phyloP scores from a whole-genome alignment of 1,284 basidiomycete genomes.

The Ganoderma boninense region DNA sequence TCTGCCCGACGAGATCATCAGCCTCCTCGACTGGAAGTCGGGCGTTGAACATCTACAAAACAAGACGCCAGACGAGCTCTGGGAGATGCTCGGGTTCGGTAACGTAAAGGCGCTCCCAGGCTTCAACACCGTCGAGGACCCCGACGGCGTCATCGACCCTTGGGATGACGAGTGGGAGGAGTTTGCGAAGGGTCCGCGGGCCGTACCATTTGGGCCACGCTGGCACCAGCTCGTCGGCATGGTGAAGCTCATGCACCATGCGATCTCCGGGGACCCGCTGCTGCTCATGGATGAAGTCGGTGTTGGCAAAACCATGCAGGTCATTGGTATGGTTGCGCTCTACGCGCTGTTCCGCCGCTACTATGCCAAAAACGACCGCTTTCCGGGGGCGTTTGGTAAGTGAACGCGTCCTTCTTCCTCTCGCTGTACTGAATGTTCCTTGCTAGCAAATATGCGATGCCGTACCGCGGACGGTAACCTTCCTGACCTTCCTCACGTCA shows the following conservation, averaged over 20 bases:
- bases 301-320: constrained; percentile 25
- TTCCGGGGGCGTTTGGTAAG: background rate
- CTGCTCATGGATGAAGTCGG: constrained; percentile 25
- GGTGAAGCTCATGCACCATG: constrained; percentile 16
- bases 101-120: too few relatives aligned
- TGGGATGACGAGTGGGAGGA: background rate
- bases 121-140: too few relatives aligned
- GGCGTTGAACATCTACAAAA: too few relatives aligned
- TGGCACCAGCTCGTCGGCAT: constrained; percentile 23
- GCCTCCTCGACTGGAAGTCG: too few relatives aligned
- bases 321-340: constrained; percentile 7
- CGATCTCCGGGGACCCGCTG: background rate
- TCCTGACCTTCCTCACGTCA: too few relatives aligned
- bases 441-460: too few relatives aligned
- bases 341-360: background rate
- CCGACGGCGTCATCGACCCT: background rate
- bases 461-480: too few relatives aligned
- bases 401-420: too few relatives aligned
- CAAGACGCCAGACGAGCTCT: too few relatives aligned
- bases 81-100: too few relatives aligned
- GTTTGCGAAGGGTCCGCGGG: background rate
- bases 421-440: too few relatives aligned
- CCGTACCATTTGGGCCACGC: background rate
- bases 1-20: too few relatives aligned
- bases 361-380: background rate